Evolutionary conservation across 495 filamentous ascomycete species (phyloP).

Genomic region (Barbatosphaeria neglecta): DNA sequence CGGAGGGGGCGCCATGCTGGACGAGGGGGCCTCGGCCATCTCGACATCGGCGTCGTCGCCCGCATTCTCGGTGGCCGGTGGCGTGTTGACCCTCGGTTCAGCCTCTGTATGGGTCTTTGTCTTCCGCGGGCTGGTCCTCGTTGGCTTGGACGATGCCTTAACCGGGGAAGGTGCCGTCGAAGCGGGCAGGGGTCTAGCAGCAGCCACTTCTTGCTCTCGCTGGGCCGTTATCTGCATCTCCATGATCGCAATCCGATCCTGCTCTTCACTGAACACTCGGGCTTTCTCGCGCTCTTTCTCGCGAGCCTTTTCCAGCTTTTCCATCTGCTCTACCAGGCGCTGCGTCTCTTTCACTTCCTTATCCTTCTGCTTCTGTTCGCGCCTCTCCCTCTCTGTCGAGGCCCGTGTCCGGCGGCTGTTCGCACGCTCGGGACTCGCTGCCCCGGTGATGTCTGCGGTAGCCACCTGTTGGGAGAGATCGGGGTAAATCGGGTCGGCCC

Average conservation of each 20-base stretch:
- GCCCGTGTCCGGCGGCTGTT: slow-evolving; percentile 56
- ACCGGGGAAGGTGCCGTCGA: slow-evolving; percentile 1
- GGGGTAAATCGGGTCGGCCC: slow-evolving; percentile 29
- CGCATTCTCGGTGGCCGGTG: slow-evolving; percentile 3
- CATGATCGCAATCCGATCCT: slow-evolving; percentile 38
- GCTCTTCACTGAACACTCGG: slow-evolving; percentile 51
- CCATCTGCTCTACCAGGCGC: slow-evolving; percentile 37
- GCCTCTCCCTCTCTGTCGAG: slow-evolving; percentile 58
- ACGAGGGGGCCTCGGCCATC: slow-evolving; percentile 37
- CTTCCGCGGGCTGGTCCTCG: slow-evolving; percentile 38
- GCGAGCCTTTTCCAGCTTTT: slow-evolving; percentile 42
- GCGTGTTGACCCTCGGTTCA: slow-evolving; percentile 21
- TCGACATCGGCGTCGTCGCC: slow-evolving; percentile 33
- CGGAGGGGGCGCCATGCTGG: slow-evolving; percentile 41
- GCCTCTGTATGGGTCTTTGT: slow-evolving; percentile 36
- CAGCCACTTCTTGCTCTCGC: slow-evolving; percentile 29
- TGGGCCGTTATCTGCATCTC: slow-evolving; percentile 30
- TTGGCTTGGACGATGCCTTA: slow-evolving; percentile 19
- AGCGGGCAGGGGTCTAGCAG: too few relatives aligned
- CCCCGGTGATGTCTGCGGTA: slow-evolving; percentile 10
- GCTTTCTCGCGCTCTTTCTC: slow-evolving; percentile 51
- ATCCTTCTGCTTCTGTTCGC: slow-evolving; percentile 52
- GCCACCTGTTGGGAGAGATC: slow-evolving; percentile 25
- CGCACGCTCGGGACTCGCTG: slow-evolving; percentile 25
- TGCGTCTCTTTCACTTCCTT: slow-evolving; percentile 43